Conservation (phyloP, 1,139 yeast species). For the Blastobotrys illinoisensis region DNA sequence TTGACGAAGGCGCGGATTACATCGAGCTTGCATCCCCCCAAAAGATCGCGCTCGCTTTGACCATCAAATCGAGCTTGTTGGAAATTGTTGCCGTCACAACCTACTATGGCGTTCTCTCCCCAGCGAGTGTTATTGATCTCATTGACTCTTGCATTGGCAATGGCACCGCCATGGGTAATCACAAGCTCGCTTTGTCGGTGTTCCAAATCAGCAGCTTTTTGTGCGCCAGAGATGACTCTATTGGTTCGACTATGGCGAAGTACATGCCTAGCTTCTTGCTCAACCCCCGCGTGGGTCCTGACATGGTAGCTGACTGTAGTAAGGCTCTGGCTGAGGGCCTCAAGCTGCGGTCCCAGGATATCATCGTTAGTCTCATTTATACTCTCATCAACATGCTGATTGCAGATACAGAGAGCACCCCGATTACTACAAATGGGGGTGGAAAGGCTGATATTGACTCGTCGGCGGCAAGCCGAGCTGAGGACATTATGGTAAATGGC, state of each 20-base stretch:
- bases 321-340: slow-evolving; percentile 41
- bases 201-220: slow-evolving; percentile 53
- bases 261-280: slow-evolving; percentile 38
- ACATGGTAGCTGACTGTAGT: slow-evolving; percentile 33
- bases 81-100: slow-evolving; percentile 41
- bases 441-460: not conserved
- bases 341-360: slow-evolving; percentile 53
- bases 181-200: slow-evolving; percentile 41
- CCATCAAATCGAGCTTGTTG: slow-evolving; percentile 40
- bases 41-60: slow-evolving; percentile 39
- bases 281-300: slow-evolving; percentile 33
- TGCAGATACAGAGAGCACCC: slow-evolving; percentile 36
- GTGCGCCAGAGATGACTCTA: slow-evolving; percentile 38
- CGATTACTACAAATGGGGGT: slow-evolving; percentile 21
- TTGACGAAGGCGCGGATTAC: slow-evolving; percentile 43
- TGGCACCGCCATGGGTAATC: slow-evolving; percentile 27
- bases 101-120: slow-evolving; percentile 26
- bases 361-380: slow-evolving; percentile 80
- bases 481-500: not conserved
- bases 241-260: slow-evolving; percentile 29
- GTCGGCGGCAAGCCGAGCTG: not conserved
- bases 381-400: slow-evolving; percentile 72
- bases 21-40: slow-evolving; percentile 39
- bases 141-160: slow-evolving; percentile 35
- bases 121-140: slow-evolving; percentile 32